Evolutionary conservation across 805 yeast genomes (phyloP).

Genomic region (Saturnispora halmiae): DNA sequence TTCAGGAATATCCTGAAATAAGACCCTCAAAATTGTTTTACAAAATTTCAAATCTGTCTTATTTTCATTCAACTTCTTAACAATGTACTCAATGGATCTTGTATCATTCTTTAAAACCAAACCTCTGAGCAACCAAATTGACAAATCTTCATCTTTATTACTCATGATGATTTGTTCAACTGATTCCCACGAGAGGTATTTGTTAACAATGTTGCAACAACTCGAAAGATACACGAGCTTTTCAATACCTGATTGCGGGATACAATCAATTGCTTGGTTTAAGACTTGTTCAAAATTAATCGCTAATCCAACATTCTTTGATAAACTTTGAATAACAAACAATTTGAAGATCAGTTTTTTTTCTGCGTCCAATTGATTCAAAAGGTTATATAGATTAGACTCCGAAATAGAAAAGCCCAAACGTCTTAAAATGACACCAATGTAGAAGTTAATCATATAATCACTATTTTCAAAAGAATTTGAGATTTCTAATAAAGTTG

Average conservation of each 20-base stretch:
- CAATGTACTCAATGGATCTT: constrained; percentile 7
- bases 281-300: background rate
- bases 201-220: constrained; percentile 11
- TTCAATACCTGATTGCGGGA: constrained; percentile 2
- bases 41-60: background rate
- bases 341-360: background rate
- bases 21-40: constrained; percentile 9
- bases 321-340: background rate
- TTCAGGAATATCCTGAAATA: constrained; percentile 12
- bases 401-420: background rate
- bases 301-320: background rate
- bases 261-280: background rate
- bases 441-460: constrained; percentile 1
- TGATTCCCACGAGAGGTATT: constrained; percentile 10
- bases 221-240: constrained; percentile 9
- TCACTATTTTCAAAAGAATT: background rate
- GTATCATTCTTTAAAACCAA: constrained; percentile 13
- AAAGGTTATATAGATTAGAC: background rate
- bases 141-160: constrained; percentile 3
- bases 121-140: constrained; percentile 14
- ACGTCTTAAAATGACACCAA: constrained; percentile 8
- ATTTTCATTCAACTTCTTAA: constrained; percentile 2
- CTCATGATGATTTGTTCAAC: background rate
- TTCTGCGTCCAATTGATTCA: background rate
- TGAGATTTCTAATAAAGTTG: background rate